Percentiles rank a stretch among this genome's conserved stretches.
Evolutionary conservation across 2,329 filamentous ascomycete genomes (phyloP).

Genomic region (Exophiala aquamarina): DNA sequence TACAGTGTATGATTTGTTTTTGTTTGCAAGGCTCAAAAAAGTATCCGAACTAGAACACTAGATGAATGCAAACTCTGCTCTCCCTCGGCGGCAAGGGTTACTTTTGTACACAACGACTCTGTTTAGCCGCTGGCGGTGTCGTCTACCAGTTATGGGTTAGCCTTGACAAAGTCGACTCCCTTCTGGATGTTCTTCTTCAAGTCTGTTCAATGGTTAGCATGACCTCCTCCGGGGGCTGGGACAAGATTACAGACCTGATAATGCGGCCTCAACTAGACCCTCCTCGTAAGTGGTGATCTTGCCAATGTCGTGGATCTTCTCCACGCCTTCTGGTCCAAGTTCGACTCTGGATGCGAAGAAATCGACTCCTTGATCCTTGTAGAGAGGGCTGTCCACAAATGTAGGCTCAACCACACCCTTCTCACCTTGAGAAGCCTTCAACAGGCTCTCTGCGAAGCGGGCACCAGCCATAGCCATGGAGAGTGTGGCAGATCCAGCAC

Average conservation of each 20-base stretch:
- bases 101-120: slow-evolving; percentile 18
- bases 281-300: slow-evolving; percentile 82
- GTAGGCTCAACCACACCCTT: slow-evolving; percentile 94
- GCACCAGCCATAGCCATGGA: slow-evolving; percentile 98
- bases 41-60: slow-evolving; percentile 4
- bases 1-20: not conserved
- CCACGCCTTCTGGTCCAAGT: slow-evolving; percentile 92
- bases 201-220: slow-evolving; percentile 28
- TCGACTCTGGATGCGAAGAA: slow-evolving; percentile 97
- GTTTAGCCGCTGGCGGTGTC: too few species aligned
- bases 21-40: slow-evolving; percentile 1
- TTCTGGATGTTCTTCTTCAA: slow-evolving; percentile 82
- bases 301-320: slow-evolving; percentile 88
- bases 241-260: slow-evolving; percentile 51
- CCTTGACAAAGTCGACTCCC: slow-evolving; percentile 69
- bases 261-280: slow-evolving; percentile 81
- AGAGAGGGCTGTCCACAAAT: slow-evolving; percentile 94
- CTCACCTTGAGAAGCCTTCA: slow-evolving; percentile 89
- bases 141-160: slow-evolving; percentile 46
- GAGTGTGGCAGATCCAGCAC: slow-evolving; percentile 92
- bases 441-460: slow-evolving; percentile 82
- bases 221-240: not conserved
- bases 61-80: slow-evolving; percentile 1
- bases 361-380: slow-evolving; percentile 96
- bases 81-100: not conserved